These are phyloP conservation scores for Desmodesmus armatus DNA, from an alignment of 139 green algal species.

Conservation along the genomic window DNA sequence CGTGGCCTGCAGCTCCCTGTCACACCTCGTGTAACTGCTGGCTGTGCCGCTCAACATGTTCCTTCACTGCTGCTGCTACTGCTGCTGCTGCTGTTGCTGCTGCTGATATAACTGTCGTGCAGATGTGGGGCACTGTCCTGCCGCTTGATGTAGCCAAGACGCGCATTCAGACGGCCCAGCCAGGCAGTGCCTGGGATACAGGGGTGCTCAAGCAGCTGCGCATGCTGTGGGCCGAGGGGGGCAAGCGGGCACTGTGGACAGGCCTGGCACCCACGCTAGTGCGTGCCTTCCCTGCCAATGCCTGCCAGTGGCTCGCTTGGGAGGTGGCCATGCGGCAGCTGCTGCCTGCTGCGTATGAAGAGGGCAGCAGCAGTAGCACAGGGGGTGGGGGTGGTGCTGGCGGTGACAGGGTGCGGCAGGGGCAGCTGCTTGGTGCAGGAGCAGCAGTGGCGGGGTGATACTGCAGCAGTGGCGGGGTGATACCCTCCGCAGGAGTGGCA, in stretches of 20 bases:
- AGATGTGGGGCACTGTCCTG: constrained; percentile 78
- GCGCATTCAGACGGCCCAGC: constrained; percentile 77
- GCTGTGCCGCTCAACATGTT: neutral
- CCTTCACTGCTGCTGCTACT: constrained; percentile 6
- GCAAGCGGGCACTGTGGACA: constrained; percentile 64
- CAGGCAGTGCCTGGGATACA: constrained; percentile 64
- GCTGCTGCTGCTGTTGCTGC: neutral
- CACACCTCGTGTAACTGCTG: too few relatives aligned
- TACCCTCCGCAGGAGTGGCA: too few relatives aligned
- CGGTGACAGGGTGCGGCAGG: neutral
- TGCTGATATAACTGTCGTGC: neutral
- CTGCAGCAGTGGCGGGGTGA: neutral
- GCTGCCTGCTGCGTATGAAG: constrained; percentile 22
- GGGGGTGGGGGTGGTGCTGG: neutral
- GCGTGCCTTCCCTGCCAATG: constrained; percentile 87
- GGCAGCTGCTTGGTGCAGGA: neutral
- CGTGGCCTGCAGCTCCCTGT: too few relatives aligned
- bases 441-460: neutral
- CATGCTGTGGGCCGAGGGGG: constrained; percentile 60
- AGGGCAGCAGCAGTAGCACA: neutral
- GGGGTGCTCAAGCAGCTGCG: constrained; percentile 63
- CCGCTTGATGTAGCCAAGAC: constrained; percentile 88
- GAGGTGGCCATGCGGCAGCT: constrained; percentile 42
- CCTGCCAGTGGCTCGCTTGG: constrained; percentile 56
- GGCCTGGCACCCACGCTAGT: constrained; percentile 75